phyloP scores from a whole-genome alignment of 139 green algal species.

The Volvox africanus region DNA sequence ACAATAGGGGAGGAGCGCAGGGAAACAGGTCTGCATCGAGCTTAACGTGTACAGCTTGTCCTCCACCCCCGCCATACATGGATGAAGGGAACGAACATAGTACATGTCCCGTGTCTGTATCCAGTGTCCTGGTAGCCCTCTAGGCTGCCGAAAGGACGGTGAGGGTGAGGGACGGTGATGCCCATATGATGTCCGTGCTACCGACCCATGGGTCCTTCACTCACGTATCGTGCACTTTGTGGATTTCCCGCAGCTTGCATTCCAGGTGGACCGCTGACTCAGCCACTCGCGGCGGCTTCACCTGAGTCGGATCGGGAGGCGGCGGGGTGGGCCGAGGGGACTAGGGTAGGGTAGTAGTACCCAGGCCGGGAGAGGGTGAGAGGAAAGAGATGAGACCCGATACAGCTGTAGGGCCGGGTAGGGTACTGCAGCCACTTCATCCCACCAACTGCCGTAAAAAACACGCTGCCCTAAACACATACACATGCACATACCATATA shows the following conservation, averaged over 20 bases:
- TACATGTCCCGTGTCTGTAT: neutral
- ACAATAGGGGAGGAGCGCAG: neutral
- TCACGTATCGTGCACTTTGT: slow-evolving; percentile 79
- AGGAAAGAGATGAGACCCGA: neutral
- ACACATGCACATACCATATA: neutral
- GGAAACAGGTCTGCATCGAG: neutral
- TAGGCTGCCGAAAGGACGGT: neutral
- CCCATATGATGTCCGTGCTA: neutral
- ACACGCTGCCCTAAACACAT: neutral
- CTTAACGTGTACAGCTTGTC: neutral
- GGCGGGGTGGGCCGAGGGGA: neutral
- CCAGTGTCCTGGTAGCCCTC: neutral
- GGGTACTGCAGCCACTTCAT: neutral
- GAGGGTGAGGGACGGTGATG: neutral
- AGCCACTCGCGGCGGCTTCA: slow-evolving; percentile 83
- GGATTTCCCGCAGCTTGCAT: slow-evolving; percentile 80
- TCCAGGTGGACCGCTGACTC: slow-evolving; percentile 94
- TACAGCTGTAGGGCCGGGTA: too few species aligned
- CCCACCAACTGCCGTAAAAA: neutral
- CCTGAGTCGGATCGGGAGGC: slow-evolving; percentile 47
- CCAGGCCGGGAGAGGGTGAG: neutral
- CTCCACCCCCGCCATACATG: neutral
- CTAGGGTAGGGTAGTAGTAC: neutral
- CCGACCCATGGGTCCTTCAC: neutral
- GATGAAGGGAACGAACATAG: neutral